Evolutionary conservation across 2,329 filamentous ascomycete species (phyloP), one percentile per base, ranked within the genome.

Genomic region (Aspergillus tanneri): DNA sequence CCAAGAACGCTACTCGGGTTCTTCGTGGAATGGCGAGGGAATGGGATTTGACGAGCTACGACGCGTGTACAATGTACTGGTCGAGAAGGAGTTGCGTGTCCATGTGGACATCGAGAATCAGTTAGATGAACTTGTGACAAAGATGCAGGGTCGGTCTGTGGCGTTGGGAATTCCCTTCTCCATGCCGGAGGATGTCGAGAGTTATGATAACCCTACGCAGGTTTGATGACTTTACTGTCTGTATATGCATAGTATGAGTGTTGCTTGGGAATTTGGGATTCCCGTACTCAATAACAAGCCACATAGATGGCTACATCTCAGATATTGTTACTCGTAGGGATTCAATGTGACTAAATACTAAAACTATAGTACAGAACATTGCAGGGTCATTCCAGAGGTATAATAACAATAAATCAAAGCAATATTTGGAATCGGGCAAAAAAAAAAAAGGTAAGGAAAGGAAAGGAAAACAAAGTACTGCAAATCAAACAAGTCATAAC

Each of bases 1-100:
- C 10, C 18, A 43, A 12, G 44, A 45, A 5, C 21, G 19, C 10
- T 10, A 48, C 27, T 21, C 35, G 2, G 7, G 25, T 7, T 14
- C 24, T 1, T 21, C 53, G n/a, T 32, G 30, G 8, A 48, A 50
- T 28, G 51, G 40, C 14, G 45, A 60, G 8, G 56, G 62, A 43
- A 64, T 83, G 59, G 58, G 49, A 1, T 68, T 70, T 14, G 70
- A 70, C 22, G 80, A 85, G 46, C 56, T 82, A 50, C 74, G 69
- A 43, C 73, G 73, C 42, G 63, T 84, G 12, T 81, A 79, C 62
- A 73, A 77, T 53, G 74, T 83, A 5, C 70, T 85, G 61, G 70
- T 73, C 11, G 83, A 86, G 66, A 84, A 84, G 65, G 83, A 83
- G 57, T 52, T 85, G 52, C 72, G 84, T 50, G 64, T 85, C 19